A percentile compares a stretch with the other conserved stretches of the same genome.
phyloP scores from a whole-genome alignment of 1,139 yeast species.

The Taphrina communis region DNA sequence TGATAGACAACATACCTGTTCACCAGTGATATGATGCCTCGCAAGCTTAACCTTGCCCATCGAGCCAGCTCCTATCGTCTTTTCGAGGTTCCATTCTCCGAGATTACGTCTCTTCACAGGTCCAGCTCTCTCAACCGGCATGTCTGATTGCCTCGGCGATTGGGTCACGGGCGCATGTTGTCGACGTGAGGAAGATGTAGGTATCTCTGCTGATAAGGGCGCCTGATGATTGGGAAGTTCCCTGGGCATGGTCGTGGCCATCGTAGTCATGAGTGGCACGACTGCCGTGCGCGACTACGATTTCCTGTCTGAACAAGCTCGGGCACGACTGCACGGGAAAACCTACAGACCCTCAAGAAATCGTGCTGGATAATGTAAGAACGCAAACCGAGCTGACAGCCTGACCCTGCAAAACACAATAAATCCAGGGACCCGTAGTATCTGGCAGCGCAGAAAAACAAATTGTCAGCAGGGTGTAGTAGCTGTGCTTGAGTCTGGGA shows the following conservation, averaged over 20 bases:
- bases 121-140: slow-evolving; percentile 16
- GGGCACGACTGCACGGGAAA: neutral
- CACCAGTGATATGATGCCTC: slow-evolving; percentile 77
- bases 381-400: too few relatives aligned
- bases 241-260: slow-evolving; percentile 12
- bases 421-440: too few relatives aligned
- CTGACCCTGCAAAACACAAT: too few relatives aligned
- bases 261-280: slow-evolving; percentile 12
- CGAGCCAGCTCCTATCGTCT: slow-evolving; percentile 96
- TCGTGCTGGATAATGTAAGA: too few relatives aligned
- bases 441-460: neutral
- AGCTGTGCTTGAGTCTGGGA: neutral
- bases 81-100: slow-evolving; percentile 96
- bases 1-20: slow-evolving; percentile 55
- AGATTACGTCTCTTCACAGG: slow-evolving; percentile 49
- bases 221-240: slow-evolving; percentile 6
- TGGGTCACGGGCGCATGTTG: slow-evolving; percentile 3
- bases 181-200: neutral
- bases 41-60: slow-evolving; percentile 99
- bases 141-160: slow-evolving; percentile 15
- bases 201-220: neutral
- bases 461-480: neutral
- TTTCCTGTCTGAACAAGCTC: neutral
- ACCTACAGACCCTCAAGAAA: too few relatives aligned
- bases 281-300: neutral